Evolutionary conservation across 495 filamentous ascomycete species (phyloP).

Genomic region (Recurvomyces mirabilis): DNA sequence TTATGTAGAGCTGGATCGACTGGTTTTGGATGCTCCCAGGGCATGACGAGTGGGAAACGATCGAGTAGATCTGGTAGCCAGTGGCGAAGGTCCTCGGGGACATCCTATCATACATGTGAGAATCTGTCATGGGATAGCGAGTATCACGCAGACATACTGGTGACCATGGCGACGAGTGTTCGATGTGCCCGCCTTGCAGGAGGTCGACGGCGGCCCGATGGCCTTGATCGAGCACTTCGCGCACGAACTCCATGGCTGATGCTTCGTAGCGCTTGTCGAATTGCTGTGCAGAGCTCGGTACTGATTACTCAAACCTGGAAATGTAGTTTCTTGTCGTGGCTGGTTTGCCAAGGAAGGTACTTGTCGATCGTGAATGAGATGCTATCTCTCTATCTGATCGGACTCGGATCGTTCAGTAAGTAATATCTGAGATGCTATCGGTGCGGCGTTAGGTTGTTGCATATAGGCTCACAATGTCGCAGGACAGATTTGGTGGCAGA

Average conservation of each 20-base stretch:
- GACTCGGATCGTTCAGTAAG: too few species aligned
- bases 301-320: background rate
- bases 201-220: constrained; percentile 15
- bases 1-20: constrained; percentile 45
- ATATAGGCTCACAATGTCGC: too few species aligned
- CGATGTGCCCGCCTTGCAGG: constrained; percentile 10
- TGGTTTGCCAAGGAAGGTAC: background rate
- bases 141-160: too few species aligned
- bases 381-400: too few species aligned
- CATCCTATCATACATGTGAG: too few species aligned
- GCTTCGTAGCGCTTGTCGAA: background rate
- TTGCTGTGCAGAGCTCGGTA: background rate
- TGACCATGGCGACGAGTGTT: constrained; percentile 14
- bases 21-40: constrained; percentile 15
- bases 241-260: constrained; percentile 15
- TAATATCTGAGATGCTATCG: too few species aligned
- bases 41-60: constrained; percentile 18
- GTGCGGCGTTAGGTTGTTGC: too few species aligned
- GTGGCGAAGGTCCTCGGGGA: constrained; percentile 15
- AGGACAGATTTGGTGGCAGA: too few species aligned
- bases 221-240: constrained; percentile 6
- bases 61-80: constrained; percentile 22
- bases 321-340: background rate
- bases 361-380: background rate
- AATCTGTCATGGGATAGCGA: too few species aligned